Conservation (phyloP, 805 yeast genomes). For the Teunomyces cretensis region DNA sequence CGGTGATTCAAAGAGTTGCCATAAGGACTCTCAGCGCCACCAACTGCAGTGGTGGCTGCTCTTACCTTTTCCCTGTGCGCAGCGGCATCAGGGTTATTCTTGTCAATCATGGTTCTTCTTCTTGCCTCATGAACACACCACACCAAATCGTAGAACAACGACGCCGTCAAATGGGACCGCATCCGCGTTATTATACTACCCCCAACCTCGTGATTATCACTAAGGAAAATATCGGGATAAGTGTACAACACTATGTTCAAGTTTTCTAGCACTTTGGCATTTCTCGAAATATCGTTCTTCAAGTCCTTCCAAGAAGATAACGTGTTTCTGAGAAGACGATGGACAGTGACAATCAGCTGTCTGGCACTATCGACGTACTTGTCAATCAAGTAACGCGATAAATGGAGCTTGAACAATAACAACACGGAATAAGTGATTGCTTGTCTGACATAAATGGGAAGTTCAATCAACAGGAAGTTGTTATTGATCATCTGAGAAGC, state of each 20-base stretch:
- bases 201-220: constrained; percentile 15
- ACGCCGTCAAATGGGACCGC: constrained; percentile 91
- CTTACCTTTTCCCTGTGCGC: background rate
- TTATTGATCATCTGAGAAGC: constrained; percentile 67
- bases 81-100: constrained; percentile 13
- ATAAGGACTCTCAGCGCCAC: background rate
- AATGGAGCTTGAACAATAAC: constrained; percentile 74
- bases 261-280: constrained; percentile 88
- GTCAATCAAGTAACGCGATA: constrained; percentile 70
- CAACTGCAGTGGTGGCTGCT: constrained; percentile 9
- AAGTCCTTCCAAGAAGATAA: constrained; percentile 89
- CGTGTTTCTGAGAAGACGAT: constrained; percentile 82
- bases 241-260: constrained; percentile 83
- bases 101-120: constrained; percentile 52
- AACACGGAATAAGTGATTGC: constrained; percentile 81
- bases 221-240: constrained; percentile 77
- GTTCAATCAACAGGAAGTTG: constrained; percentile 68
- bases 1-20: constrained; percentile 16
- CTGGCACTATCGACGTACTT: constrained; percentile 84
- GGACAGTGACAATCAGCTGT: constrained; percentile 91
- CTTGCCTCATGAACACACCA: constrained; percentile 96
- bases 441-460: constrained; percentile 84
- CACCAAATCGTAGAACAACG: constrained; percentile 85
- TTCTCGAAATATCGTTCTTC: constrained; percentile 85
- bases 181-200: constrained; percentile 71